Percentiles rank a stretch among this genome's conserved stretches.
These are phyloP conservation scores for Emergomyces pasteurianus DNA, from an alignment of 2,329 filamentous ascomycete species.

Conservation along the genomic window DNA sequence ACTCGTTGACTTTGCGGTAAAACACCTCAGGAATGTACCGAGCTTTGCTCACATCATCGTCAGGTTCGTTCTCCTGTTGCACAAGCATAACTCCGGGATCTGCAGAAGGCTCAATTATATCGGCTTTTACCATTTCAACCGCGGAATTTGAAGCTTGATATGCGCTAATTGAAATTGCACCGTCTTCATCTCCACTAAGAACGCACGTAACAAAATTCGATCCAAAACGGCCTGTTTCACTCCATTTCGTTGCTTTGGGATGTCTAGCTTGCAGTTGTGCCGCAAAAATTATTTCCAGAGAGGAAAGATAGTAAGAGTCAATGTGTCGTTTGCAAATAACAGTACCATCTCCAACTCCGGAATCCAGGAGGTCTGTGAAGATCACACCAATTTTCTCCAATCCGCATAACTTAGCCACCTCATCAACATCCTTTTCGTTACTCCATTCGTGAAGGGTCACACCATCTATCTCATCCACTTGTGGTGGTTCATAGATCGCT, in stretches of 20 bases:
- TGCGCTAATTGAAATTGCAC: slow-evolving; percentile 75
- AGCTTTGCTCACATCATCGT: slow-evolving; percentile 53
- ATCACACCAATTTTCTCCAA: slow-evolving; percentile 84
- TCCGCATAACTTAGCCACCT: slow-evolving; percentile 70
- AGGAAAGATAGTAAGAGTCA: slow-evolving; percentile 89
- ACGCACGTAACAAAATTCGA: slow-evolving; percentile 97
- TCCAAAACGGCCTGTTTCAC: slow-evolving; percentile 83
- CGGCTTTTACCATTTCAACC: slow-evolving; percentile 91
- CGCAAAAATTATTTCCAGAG: slow-evolving; percentile 81
- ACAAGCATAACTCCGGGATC: slow-evolving; percentile 92
- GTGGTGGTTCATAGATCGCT: slow-evolving; percentile 92
- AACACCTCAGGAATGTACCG: slow-evolving; percentile 97
- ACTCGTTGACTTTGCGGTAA: slow-evolving; percentile 90
- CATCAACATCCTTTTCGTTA: slow-evolving; percentile 69
- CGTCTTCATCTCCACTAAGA: slow-evolving; percentile 80
- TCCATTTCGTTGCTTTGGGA: slow-evolving; percentile 90
- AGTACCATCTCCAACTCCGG: slow-evolving; percentile 67
- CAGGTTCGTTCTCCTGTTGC: slow-evolving; percentile 78
- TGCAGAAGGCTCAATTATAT: slow-evolving; percentile 89
- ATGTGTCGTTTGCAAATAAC: slow-evolving; percentile 93
- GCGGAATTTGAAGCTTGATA: slow-evolving; percentile 94
- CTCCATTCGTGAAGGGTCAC: slow-evolving; percentile 76
- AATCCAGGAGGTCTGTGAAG: slow-evolving; percentile 82
- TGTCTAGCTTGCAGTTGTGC: slow-evolving; percentile 77
- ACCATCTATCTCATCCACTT: slow-evolving; percentile 78